Conservation (phyloP, 2,329 filamentous ascomycete species). For the Pseudogymnoascus sp. region DNA sequence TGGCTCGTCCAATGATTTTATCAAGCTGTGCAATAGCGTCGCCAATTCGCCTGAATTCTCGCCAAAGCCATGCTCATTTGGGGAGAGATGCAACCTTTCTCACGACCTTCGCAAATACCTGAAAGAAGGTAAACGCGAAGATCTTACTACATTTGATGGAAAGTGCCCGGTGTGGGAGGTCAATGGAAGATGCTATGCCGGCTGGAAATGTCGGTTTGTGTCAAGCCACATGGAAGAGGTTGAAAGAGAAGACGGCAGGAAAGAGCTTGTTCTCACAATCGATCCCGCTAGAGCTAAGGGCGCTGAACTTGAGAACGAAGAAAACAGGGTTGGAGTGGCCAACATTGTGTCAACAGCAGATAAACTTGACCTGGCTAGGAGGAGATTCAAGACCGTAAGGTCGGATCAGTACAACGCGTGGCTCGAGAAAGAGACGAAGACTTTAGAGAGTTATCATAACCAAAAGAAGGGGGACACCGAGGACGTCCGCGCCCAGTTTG, state of each 20-base stretch:
- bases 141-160: slow-evolving; percentile 68
- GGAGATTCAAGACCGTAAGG: slow-evolving; percentile 61
- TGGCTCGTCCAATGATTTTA: slow-evolving; percentile 68
- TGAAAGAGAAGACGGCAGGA: slow-evolving; percentile 68
- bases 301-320: slow-evolving; percentile 30
- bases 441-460: slow-evolving; percentile 41
- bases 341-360: slow-evolving; percentile 64
- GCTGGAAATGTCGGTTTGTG: slow-evolving; percentile 93
- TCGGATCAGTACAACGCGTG: slow-evolving; percentile 72
- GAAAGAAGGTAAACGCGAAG: slow-evolving; percentile 69
- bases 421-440: slow-evolving; percentile 59
- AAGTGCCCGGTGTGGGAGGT: slow-evolving; percentile 75
- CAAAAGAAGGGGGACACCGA: slow-evolving; percentile 42
- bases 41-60: slow-evolving; percentile 72
- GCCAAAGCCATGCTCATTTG: slow-evolving; percentile 67
- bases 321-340: slow-evolving; percentile 55
- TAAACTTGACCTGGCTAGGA: slow-evolving; percentile 70
- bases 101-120: slow-evolving; percentile 86
- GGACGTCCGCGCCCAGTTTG: slow-evolving; percentile 71
- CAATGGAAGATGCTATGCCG: slow-evolving; percentile 69
- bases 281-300: slow-evolving; percentile 13
- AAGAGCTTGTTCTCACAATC: slow-evolving; percentile 68
- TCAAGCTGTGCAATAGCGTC: slow-evolving; percentile 70
- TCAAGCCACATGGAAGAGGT: slow-evolving; percentile 79
- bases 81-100: slow-evolving; percentile 70